Evolutionary conservation across 805 yeast genomes (phyloP).

Genomic region (Candida loeiensis): DNA sequence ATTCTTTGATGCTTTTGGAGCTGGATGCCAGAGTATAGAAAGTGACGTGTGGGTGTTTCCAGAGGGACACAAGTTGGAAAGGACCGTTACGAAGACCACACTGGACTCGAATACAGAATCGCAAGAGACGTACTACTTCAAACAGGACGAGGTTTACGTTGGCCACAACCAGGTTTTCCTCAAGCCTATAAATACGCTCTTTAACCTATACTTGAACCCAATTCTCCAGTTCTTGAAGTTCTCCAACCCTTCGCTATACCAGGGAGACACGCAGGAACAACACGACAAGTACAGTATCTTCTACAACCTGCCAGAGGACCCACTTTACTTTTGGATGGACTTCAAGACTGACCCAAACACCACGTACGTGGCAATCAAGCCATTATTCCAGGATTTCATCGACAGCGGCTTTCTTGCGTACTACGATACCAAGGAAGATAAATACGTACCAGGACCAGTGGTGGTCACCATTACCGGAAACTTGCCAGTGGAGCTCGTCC

Average conservation of each 20-base stretch:
- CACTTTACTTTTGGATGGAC: slow-evolving; percentile 62
- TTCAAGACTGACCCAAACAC: slow-evolving; percentile 52
- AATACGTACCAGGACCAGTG: slow-evolving; percentile 49
- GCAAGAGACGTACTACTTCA: slow-evolving; percentile 25
- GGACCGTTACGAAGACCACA: slow-evolving; percentile 26
- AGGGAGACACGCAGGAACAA: slow-evolving; percentile 9
- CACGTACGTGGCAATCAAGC: slow-evolving; percentile 45
- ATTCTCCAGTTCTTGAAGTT: slow-evolving; percentile 45
- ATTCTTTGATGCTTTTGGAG: slow-evolving; percentile 51
- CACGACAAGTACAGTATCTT: slow-evolving; percentile 28
- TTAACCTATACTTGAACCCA: slow-evolving; percentile 51
- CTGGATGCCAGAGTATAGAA: slow-evolving; percentile 59
- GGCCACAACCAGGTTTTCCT: slow-evolving; percentile 58
- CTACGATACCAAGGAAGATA: slow-evolving; percentile 34
- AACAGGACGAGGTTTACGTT: slow-evolving; percentile 45
- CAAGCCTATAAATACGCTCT: slow-evolving; percentile 43
- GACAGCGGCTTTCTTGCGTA: slow-evolving; percentile 49
- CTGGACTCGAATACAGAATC: slow-evolving; percentile 9
- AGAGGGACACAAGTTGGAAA: slow-evolving; percentile 25
- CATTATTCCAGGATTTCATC: slow-evolving; percentile 45
- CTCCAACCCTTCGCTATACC: slow-evolving; percentile 38
- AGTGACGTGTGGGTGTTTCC: slow-evolving; percentile 61
- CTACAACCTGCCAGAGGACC: slow-evolving; percentile 45
- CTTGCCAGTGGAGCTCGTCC: slow-evolving; percentile 44
- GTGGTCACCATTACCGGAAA: slow-evolving; percentile 66